A percentile compares a stretch with the other conserved stretches of the same genome.
phyloP scores from a whole-genome alignment of 495 filamentous ascomycete species.

The Tuber brumale region DNA sequence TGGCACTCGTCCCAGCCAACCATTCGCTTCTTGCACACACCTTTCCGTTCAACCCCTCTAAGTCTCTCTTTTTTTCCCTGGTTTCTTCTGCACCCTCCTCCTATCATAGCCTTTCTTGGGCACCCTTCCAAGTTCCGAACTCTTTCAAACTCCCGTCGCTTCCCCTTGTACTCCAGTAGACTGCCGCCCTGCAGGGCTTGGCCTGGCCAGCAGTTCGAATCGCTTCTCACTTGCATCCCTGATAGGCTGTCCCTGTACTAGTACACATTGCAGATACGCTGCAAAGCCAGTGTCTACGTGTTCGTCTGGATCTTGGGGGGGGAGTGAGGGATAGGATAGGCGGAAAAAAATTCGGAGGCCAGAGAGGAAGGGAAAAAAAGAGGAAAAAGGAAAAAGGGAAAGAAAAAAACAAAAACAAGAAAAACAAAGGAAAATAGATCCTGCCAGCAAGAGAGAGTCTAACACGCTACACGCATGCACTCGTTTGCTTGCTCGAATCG shows the following conservation, averaged over 20 bases:
- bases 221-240: slow-evolving; percentile 19
- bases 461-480: slow-evolving; percentile 5
- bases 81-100: slow-evolving; percentile 20
- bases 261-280: slow-evolving; percentile 22
- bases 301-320: slow-evolving; percentile 20
- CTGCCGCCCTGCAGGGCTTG: slow-evolving; percentile 28
- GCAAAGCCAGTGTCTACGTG: slow-evolving; percentile 31
- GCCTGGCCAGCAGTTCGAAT: slow-evolving; percentile 22
- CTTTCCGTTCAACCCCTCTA: slow-evolving; percentile 12
- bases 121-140: not conserved
- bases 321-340: not conserved
- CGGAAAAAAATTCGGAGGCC: not conserved
- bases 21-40: slow-evolving; percentile 13
- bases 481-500: not conserved
- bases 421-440: slow-evolving; percentile 12
- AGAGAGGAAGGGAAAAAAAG: not conserved
- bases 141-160: slow-evolving; percentile 18
- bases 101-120: slow-evolving; percentile 9
- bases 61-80: slow-evolving; percentile 8
- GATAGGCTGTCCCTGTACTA: slow-evolving; percentile 29
- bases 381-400: slow-evolving; percentile 9
- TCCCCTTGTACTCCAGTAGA: slow-evolving; percentile 17
- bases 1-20: not conserved
- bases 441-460: slow-evolving; percentile 3
- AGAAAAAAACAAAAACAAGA: not conserved